Evolutionary conservation across 352 stramenopile species (phyloP), one percentile per base, ranked within the genome.

Genomic region (Globisporangium camurandrum): DNA sequence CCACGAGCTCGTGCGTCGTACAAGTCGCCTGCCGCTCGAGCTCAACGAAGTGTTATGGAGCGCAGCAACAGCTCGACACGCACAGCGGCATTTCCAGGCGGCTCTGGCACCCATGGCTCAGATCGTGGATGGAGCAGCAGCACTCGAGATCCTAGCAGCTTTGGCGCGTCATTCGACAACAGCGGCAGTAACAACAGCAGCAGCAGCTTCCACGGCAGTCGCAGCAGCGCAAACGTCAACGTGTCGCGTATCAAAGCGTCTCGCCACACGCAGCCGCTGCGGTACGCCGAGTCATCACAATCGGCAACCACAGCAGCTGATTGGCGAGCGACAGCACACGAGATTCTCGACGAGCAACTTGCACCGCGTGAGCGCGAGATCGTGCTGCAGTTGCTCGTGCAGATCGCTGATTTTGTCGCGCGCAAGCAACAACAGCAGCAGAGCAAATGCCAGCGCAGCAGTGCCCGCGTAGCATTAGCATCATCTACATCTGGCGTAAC

Each of bases 331-430:
- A 16, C 33, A 24, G n/a, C 36, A 8, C 36, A 41, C n/a, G 17
- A 24, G 2, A 11, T 49, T 43, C 12, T 17, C 11, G 33, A 38
- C 12, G n/a, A 10, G 8, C 33, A 60, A 19, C 10, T 34, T 12
- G 31, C 22, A 30, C 51, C 41, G 17, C 66, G 64, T 28, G 64
- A 64, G 10, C 59, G 62, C 0, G 57, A 69, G 20, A 66, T 86
- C 56, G 48, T 79, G 49, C 26, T 71, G 52, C 54, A 48, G 40
- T 58, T 86, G 20, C 51, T 86, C 46, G 51, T 54, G 24, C 67
- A 84, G 49, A 74, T 86, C 47, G 61, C 49, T 5, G 66, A 69
- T 57, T 84, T 86, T 39, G 51, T 82, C 5, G 59, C 64, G n/a
- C 63, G 69, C 23, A 80, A 84, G 39, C 46, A 60, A 31, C 53